phyloP scores from a whole-genome alignment of 2,329 filamentous ascomycete species.

The Xylaria polymorpha region DNA sequence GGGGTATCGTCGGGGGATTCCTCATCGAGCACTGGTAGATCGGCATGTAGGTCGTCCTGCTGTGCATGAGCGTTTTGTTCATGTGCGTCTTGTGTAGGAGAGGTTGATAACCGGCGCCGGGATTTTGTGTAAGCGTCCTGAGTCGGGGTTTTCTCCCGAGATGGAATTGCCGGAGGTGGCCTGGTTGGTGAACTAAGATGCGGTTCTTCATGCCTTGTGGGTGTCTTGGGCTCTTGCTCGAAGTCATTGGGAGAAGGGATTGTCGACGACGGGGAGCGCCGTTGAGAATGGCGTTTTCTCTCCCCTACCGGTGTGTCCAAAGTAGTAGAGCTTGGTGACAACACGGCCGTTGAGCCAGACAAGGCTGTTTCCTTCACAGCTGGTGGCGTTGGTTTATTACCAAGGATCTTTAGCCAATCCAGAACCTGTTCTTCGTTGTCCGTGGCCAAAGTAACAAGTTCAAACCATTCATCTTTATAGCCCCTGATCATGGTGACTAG shows the following conservation, averaged over 20 bases:
- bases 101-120: conserved; percentile 34
- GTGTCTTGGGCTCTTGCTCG: conserved; percentile 50
- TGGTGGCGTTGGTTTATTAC: conserved; percentile 62
- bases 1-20: conserved; percentile 51
- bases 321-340: conserved; percentile 40
- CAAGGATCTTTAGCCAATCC: conserved; percentile 89
- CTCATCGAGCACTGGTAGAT: conserved; percentile 52
- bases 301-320: conserved; percentile 56
- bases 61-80: conserved; percentile 50
- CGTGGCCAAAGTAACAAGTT: conserved; percentile 81
- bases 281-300: conserved; percentile 45
- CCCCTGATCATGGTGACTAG: conserved; percentile 91
- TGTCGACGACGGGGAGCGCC: conserved; percentile 39
- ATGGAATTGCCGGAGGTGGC: conserved; percentile 44
- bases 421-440: conserved; percentile 80
- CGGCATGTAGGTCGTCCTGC: conserved; percentile 54
- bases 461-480: conserved; percentile 79
- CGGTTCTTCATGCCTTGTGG: conserved; percentile 52
- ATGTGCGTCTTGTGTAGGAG: conserved; percentile 29
- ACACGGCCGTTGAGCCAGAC: conserved; percentile 42
- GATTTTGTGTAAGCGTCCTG: conserved; percentile 48
- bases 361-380: conserved; percentile 51
- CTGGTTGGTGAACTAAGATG: conserved; percentile 48
- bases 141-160: conserved; percentile 55
- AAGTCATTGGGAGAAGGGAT: conserved; percentile 37